Conservation (phyloP, 2,329 filamentous ascomycete species). For the Monosporascus sp. region DNA sequence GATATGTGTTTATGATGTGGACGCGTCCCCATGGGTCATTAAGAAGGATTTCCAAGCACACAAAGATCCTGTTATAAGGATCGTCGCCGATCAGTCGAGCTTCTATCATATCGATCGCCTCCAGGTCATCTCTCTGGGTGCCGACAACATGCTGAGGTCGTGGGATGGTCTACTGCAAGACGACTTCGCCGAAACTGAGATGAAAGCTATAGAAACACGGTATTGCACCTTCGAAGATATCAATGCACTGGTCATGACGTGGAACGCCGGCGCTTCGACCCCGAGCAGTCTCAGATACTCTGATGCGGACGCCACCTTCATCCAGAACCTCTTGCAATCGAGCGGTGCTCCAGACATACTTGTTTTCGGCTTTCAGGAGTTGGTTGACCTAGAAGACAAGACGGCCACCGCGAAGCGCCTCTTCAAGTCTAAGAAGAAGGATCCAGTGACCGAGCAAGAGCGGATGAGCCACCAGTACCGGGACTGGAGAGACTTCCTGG, state of each 20-base stretch:
- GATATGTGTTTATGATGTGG: constrained; percentile 87
- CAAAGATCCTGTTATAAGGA: constrained; percentile 71
- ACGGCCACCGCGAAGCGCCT: constrained; percentile 95
- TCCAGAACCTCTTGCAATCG: constrained; percentile 72
- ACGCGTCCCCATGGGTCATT: constrained; percentile 75
- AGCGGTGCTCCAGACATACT: constrained; percentile 81
- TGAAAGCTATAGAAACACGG: constrained; percentile 77
- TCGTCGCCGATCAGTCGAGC: constrained; percentile 74
- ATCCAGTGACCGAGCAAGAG: constrained; percentile 68
- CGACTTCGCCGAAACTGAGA: constrained; percentile 87
- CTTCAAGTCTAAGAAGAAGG: constrained; percentile 85
- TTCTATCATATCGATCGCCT: constrained; percentile 80
- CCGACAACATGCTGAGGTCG: constrained; percentile 75
- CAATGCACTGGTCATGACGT: constrained; percentile 77
- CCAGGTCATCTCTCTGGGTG: constrained; percentile 82
- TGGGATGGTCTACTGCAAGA: constrained; percentile 95
- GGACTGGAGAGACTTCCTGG: constrained; percentile 89
- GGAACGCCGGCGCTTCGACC: constrained; percentile 97
- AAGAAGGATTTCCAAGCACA: constrained; percentile 96
- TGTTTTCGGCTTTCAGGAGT: constrained; percentile 94
- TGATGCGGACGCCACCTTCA: constrained; percentile 68
- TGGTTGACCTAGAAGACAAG: constrained; percentile 98
- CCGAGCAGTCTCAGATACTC: constrained; percentile 73
- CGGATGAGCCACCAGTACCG: constrained; percentile 97
- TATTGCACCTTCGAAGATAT: constrained; percentile 85